These are phyloP conservation scores for Russula abietina DNA, from an alignment of 768 basidiomycete genomes.

Conservation along the genomic window DNA sequence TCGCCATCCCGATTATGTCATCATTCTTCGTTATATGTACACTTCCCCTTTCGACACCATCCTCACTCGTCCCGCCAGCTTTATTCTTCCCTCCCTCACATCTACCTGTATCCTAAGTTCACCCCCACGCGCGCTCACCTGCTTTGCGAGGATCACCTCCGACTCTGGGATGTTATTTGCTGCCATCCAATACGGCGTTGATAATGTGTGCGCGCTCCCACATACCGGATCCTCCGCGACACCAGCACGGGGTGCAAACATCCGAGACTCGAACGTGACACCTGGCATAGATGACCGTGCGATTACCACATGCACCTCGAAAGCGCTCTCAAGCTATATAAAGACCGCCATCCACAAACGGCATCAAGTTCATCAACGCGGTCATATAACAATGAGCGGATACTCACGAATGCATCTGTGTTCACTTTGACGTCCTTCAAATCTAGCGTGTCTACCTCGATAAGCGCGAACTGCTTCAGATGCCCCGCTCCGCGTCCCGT, in stretches of 20 bases:
- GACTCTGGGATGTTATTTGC: neutral
- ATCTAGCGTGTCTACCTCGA: slow-evolving; percentile 27
- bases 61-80: slow-evolving; percentile 8
- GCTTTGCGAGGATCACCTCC: neutral
- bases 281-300: slow-evolving; percentile 13
- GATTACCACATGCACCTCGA: slow-evolving; percentile 17
- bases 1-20: slow-evolving; percentile 6
- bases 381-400: neutral
- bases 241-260: slow-evolving; percentile 28
- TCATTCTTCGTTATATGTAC: neutral
- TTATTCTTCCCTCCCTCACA: neutral
- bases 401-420: slow-evolving; percentile 25
- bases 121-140: slow-evolving; percentile 20
- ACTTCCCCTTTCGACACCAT: slow-evolving; percentile 3
- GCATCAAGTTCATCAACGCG: neutral
- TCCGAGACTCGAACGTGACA: slow-evolving; percentile 29
- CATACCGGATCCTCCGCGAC: slow-evolving; percentile 32
- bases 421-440: slow-evolving; percentile 25
- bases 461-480: slow-evolving; percentile 22
- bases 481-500: slow-evolving; percentile 6
- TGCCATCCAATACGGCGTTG: slow-evolving; percentile 31
- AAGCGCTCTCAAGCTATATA: slow-evolving; percentile 11
- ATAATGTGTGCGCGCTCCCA: slow-evolving; percentile 30
- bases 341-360: neutral
- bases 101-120: slow-evolving; percentile 12